phyloP scores from a whole-genome alignment of 179 eudicot genomes.

The Pouteria campechiana region DNA sequence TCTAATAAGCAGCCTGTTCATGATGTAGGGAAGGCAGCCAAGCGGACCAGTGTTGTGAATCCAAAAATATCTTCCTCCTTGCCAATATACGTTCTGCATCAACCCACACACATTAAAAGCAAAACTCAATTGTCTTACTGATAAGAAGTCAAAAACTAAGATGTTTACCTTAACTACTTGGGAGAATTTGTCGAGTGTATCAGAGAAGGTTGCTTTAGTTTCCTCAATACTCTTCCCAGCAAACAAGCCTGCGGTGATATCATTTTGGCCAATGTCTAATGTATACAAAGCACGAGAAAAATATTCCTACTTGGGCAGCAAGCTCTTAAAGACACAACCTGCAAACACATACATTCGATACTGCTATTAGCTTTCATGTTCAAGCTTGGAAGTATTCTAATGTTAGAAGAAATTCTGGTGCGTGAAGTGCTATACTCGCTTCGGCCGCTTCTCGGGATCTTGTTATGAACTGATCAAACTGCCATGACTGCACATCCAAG shows the following conservation, averaged over 20 bases:
- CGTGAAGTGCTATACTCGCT: constrained; percentile 25
- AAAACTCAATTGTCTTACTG: neutral
- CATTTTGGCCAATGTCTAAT: constrained; percentile 41
- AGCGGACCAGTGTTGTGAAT: constrained; percentile 45
- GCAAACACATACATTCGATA: too few species aligned
- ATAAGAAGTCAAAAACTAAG: neutral
- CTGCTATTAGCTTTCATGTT: too few species aligned
- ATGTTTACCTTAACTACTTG: neutral
- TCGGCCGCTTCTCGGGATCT: too few species aligned
- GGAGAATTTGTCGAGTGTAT: constrained; percentile 3
- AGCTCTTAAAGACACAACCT: constrained; percentile 12
- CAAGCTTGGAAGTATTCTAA: too few species aligned
- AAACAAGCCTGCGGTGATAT: constrained; percentile 20
- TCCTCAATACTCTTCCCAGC: constrained; percentile 14
- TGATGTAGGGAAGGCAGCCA: constrained; percentile 33
- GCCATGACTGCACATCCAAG: constrained; percentile 16
- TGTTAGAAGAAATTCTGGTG: constrained; percentile 8
- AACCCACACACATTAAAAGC: neutral
- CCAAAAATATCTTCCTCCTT: constrained; percentile 44
- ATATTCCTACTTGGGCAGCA: constrained; percentile 27
- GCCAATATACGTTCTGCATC: constrained; percentile 17
- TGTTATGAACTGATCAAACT: constrained; percentile 23
- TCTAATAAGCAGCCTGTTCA: constrained; percentile 13
- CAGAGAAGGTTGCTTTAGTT: constrained; percentile 22
- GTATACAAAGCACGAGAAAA: constrained; percentile 31